These are phyloP conservation scores for Pyracantha coccinea DNA, from an alignment of 331 rosid species.

Conservation along the genomic window DNA sequence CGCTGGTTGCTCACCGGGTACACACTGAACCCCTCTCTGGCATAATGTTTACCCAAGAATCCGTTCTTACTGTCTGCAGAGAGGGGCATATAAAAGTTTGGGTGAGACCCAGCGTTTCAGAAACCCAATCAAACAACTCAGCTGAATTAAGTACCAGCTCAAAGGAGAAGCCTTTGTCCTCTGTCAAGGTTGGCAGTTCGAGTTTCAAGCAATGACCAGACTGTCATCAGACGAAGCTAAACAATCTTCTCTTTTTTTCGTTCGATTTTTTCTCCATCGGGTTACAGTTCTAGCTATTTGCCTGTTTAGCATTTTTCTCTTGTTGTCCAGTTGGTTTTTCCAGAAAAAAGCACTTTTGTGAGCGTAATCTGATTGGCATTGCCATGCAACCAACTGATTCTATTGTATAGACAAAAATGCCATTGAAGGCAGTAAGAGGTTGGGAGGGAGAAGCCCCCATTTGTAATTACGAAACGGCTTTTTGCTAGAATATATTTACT, in stretches of 20 bases:
- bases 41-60: slow-evolving; percentile 71
- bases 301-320: slow-evolving; percentile 19
- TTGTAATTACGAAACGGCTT: slow-evolving; percentile 59
- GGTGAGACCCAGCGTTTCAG: slow-evolving; percentile 65
- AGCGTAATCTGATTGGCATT: slow-evolving; percentile 1
- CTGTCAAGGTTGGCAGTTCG: slow-evolving; percentile 43
- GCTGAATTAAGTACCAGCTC: slow-evolving; percentile 37
- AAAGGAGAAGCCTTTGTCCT: slow-evolving; percentile 55
- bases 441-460: slow-evolving; percentile 33
- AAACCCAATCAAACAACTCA: slow-evolving; percentile 50
- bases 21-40: slow-evolving; percentile 95
- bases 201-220: slow-evolving; percentile 47
- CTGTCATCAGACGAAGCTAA: slow-evolving; percentile 20
- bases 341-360: slow-evolving; percentile 13
- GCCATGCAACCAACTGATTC: slow-evolving; percentile 38
- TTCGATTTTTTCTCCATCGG: not conserved
- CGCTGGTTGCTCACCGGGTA: slow-evolving; percentile 80
- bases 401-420: slow-evolving; percentile 60
- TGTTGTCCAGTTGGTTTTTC: slow-evolving; percentile 41
- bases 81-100: slow-evolving; percentile 90
- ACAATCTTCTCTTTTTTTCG: slow-evolving; percentile 17
- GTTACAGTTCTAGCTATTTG: slow-evolving; percentile 6
- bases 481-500: slow-evolving; percentile 37
- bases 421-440: slow-evolving; percentile 51
- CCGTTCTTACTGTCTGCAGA: slow-evolving; percentile 82